Evolutionary conservation across 345 rosid genomes (phyloP).

Genomic region (Salix suchowensis): DNA sequence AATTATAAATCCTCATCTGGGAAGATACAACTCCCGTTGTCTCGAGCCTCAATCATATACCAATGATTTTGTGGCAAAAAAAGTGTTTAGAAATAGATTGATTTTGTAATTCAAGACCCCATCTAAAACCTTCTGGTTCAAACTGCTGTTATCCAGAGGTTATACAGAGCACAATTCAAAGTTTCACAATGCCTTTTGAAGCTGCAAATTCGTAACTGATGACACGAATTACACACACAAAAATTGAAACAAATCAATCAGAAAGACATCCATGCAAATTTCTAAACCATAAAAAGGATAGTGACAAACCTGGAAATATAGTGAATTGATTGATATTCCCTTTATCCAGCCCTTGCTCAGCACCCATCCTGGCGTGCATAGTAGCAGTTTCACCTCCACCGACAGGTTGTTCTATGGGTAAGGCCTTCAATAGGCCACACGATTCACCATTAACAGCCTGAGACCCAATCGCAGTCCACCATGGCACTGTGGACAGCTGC

Average conservation of each 20-base stretch:
- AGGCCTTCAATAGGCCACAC: slow-evolving; percentile 42
- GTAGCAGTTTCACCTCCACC: slow-evolving; percentile 30
- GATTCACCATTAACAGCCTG: slow-evolving; percentile 48
- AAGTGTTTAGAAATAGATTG: background rate
- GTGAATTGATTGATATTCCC: slow-evolving; percentile 45
- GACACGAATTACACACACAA: background rate
- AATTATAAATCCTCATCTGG: background rate
- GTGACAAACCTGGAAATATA: slow-evolving; percentile 54
- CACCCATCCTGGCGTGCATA: slow-evolving; percentile 26
- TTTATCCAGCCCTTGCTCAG: slow-evolving; percentile 38
- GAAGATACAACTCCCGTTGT: background rate
- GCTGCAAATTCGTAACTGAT: background rate
- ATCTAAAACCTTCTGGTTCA: background rate
- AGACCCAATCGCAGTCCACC: slow-evolving; percentile 63
- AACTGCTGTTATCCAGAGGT: background rate
- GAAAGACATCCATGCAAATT: background rate
- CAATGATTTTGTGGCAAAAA: background rate
- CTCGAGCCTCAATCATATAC: background rate
- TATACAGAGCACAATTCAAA: background rate
- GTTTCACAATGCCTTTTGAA: background rate
- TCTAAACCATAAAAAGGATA: background rate
- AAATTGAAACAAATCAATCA: background rate
- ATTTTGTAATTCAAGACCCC: background rate
- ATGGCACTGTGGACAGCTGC: slow-evolving; percentile 48
- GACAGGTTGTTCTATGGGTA: slow-evolving; percentile 32